These are phyloP conservation scores for Catunica adiposa DNA, from an alignment of 2,329 filamentous ascomycete species.

Conservation along the genomic window DNA sequence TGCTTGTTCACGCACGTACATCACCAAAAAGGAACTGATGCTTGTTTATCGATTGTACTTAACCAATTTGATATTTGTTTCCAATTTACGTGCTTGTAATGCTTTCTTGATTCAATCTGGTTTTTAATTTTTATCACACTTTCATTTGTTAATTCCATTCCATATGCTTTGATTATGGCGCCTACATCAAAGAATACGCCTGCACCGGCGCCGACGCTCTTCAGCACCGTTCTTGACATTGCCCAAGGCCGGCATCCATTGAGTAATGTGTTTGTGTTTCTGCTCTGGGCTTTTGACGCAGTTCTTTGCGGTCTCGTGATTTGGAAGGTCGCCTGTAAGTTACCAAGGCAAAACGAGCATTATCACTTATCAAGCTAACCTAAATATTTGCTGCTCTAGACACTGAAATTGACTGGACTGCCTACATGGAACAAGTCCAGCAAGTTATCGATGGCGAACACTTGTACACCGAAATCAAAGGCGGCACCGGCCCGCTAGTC, in stretches of 20 bases:
- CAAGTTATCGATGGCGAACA: slow-evolving; percentile 71
- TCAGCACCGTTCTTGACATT: slow-evolving; percentile 24
- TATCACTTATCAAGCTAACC: too few species aligned
- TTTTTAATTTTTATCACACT: neutral
- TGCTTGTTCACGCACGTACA: neutral
- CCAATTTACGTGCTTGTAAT: neutral
- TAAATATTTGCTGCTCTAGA: slow-evolving; percentile 31
- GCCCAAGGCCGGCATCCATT: slow-evolving; percentile 33
- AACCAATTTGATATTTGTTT: neutral
- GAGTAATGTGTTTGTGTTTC: slow-evolving; percentile 35
- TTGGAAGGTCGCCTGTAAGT: slow-evolving; percentile 66
- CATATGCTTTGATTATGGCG: neutral
- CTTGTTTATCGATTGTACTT: neutral
- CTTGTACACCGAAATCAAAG: slow-evolving; percentile 72
- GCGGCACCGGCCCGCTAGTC: slow-evolving; percentile 80
- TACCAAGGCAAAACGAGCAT: neutral
- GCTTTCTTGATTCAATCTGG: neutral
- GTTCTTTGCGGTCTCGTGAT: slow-evolving; percentile 59
- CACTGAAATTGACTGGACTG: slow-evolving; percentile 94
- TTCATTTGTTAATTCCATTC: neutral
- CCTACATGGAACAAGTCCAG: slow-evolving; percentile 87
- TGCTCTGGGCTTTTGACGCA: slow-evolving; percentile 54
- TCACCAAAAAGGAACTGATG: neutral
- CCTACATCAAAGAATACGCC: neutral
- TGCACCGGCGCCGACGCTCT: neutral